Evolutionary conservation across 768 basidiomycete species (phyloP), one percentile per base, ranked within the genome.

Genomic region (Tephrocybe sp.): DNA sequence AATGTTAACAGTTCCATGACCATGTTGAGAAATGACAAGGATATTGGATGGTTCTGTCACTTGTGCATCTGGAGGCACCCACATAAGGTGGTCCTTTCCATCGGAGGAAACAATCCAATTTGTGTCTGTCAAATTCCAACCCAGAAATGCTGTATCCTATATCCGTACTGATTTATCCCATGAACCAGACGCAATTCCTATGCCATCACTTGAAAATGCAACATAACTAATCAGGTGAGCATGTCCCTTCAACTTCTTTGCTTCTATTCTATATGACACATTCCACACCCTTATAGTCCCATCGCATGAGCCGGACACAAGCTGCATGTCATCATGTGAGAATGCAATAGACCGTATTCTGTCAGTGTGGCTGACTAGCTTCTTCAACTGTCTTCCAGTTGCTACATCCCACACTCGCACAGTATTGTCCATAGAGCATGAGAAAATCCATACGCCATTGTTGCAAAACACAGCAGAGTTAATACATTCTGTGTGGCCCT

Each of bases 141-240:
- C n/a, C n/a, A n/a, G n/a, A n/a, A n/a, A n/a, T 12, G 8, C n/a
- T 4, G 34, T 26, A 48, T 49, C 26, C 53, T 47, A 54, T 12
- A 54, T n/a, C 17, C 39, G 34, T 10, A 49, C 15, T 9, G 40
- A 48, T n/a, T 23, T 37, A n/a, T 54, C 41, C 21, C 30, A 9
- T 12, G 46, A 54, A n/a, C 46, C 41, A 9, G 53, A 54, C 4
- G 25, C 41, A 38, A 45, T 48, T 7, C 18, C 21, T 10, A 10
- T 41, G 15, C 53, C 53, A 54, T 49, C 40, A 36, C 28, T 32
- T 5, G 52, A 53, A 25, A 53, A 48, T 20, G 39, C 41, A 9
- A 53, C 52, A 20, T 32, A 48, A 3, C 1, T 26, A 8, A 53
- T 23, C 1, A 3, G 3, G 12, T 44, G 20, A 20, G 40, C 36